Base-by-base conservation (phyloP, 371 early-diverging fungal species). In the Mucor irregularis region DNA sequence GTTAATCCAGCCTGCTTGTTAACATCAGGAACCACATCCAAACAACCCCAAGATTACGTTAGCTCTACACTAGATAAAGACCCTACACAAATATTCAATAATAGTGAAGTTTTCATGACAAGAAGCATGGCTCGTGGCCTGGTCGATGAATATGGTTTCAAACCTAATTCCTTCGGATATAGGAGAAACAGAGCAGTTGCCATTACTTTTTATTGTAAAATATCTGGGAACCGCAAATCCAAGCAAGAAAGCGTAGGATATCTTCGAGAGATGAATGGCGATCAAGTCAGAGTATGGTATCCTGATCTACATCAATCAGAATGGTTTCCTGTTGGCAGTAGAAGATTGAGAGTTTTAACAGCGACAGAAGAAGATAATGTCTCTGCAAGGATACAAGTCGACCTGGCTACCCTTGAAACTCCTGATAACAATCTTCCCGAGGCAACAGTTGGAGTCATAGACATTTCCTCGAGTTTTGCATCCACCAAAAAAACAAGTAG, bases 101-200 rank as follows among this genome's bases (percentile, higher is more conserved):
- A 80, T 3, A 81, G 71, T n/a, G 79, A 81, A 3, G 76, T 79
- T 0, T 80, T 78, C 35, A 65, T 82, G 51, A 82, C 85, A 0
- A 73, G 83, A 14, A 72, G 77, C 6, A 75, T 82, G 29, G 81
- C 78, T 4, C 69, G 62, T 30, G 61, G 77, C 8, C 43, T 84
- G n/a, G 48, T 53, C 1, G 80, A 75, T 30, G 64, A 73, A 16
- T 51, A 69, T 54, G 69, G 81, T 31, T 74, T 79, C 49, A 53
- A 69, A 30, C 69, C 80, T 46, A 80, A 80, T 44, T 53, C 74
- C 3, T 74, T 77, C 57, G 81, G 84, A 6, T 81, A 83, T 45
- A 67, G 78, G 5, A 66, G 74, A 24, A 73, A 78, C 30, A 73
- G 76, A 6, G 62, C 76, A 10, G 75, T 81, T 3, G 73, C 79